Evolutionary conservation across 2,329 filamentous ascomycete species (phyloP), one percentile per base, ranked within the genome.

Genomic region (Aureobasidium sp.): DNA sequence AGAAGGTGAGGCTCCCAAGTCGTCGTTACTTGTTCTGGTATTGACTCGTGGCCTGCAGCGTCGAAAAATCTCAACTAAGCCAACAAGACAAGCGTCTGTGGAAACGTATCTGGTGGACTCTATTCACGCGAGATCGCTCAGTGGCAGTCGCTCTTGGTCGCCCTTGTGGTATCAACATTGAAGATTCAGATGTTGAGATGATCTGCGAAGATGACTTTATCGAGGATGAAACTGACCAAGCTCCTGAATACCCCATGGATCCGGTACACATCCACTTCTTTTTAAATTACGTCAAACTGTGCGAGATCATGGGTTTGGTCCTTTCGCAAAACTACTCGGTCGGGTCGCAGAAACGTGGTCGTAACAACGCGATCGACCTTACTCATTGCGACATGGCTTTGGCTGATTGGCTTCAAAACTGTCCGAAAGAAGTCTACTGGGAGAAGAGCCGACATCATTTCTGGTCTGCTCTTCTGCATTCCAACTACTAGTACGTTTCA

Each of bases 71-170:
- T 1, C 94, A 97, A 73, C 83, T 99, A 21, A 94, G 84, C 74
- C 85, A 84, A 69, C 85, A 91, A 1, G 94, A 99, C 75, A 97
- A 99, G 77, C 84, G 91, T 49, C 76, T 97, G 11, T 97, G 93
- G 93, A 97, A 97, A 76, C 86, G 94, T 42, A 96, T 97, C 47
- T 99, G 94, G 94, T 99, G 94, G 94, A 94, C 92, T 0, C 80
- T 99, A 0, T 97, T 97, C 75, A 97, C 93, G 1, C 84, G 94
- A 59, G 94, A 99, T 75, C 87, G 94, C 67, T 97, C 93, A 0
- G 92, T 97, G 8, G 93, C 94, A 1, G 93, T 97, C 25, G 94
- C 94, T 1, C 81, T 97, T 6, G 94, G 94, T n/a, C 86, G 94
- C 3, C 94, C 94, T 1, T 90, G 96, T 39, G 89, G 91, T 65